These are phyloP conservation scores for Heteromeles arbutifolia DNA, from an alignment of 306 rosid species.

Conservation along the genomic window DNA sequence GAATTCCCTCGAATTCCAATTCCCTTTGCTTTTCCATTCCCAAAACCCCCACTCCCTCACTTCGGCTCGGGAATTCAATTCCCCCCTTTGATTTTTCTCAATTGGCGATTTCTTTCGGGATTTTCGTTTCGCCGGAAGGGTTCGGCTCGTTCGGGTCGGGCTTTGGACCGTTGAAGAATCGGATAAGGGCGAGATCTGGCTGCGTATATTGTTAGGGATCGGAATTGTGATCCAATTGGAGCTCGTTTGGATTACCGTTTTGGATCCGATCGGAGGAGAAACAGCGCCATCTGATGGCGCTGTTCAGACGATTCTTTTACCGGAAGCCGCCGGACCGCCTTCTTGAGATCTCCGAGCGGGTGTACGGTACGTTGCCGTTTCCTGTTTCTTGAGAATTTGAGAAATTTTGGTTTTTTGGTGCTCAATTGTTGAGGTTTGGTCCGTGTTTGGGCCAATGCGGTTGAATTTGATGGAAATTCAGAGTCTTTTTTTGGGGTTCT, in stretches of 20 bases:
- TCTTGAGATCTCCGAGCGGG: conserved; percentile 94
- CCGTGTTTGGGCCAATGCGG: conserved; percentile 30
- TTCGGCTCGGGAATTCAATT: neutral
- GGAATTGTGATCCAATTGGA: conserved; percentile 29
- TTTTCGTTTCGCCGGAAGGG: neutral
- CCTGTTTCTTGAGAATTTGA: neutral
- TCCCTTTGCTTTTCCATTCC: neutral
- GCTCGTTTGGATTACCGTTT: conserved; percentile 45
- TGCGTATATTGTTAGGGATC: neutral
- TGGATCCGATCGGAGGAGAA: conserved; percentile 79
- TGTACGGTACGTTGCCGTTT: conserved; percentile 52
- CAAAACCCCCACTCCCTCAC: neutral
- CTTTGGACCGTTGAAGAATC: conserved; percentile 24
- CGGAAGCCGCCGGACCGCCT: conserved; percentile 99
- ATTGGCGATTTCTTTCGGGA: neutral
- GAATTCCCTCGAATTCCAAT: neutral
- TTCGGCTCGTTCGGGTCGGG: conserved; percentile 1
- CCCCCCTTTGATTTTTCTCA: neutral
- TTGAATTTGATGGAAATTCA: conserved; percentile 18
- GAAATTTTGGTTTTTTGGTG: conserved; percentile 1
- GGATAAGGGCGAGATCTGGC: conserved; percentile 47
- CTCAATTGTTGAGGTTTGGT: conserved; percentile 16
- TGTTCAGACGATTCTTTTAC: conserved; percentile 90
- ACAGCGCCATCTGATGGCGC: conserved; percentile 99
- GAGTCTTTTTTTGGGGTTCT: conserved; percentile 5